Base-by-base conservation (phyloP, 106 monocot species). In the Iris macrosiphon region DNA sequence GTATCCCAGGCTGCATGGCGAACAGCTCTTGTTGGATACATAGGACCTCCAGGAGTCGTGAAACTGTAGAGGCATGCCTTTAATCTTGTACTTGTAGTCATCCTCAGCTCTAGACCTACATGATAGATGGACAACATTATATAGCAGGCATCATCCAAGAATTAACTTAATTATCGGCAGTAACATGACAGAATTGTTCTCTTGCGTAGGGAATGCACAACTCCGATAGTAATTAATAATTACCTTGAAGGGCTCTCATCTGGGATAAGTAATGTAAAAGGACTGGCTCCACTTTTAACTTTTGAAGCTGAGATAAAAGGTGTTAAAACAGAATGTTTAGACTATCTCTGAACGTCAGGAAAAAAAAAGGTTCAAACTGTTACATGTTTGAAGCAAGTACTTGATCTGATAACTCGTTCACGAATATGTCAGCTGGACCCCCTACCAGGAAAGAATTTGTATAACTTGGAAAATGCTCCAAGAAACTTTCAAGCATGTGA, bases 61-160 rank as follows among this genome's bases (percentile, higher is more conserved):
- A 98, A 98, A 45, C 98, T 98, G 64, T 91, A 91, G 10, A 98
- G 80, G 56, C 98, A 91, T 12, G 98, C 83, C 48, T 87, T 91
- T 58, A 98, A 31, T 45, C 98, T 71, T 1, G 80, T 98, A 52
- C 78, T 91, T 54, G 91, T 98, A n/a, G 83, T 76, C 91, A 98
- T 84, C 75, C 91, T 79, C 53, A 98, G 40, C 61, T 91, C 98
- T 45, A 80, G 64, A 31, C 98, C 98, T 91, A 51, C 5, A 60
- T 19, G 1, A 60, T 0, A 17, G 15, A 43, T 16, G 35, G 15
- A 3, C 11, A 6, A 23, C 20, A 15, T 13, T 31, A 35, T 32
- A 59, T 6, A 25, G 34, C 34, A 35, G 10, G 34, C n/a, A 35
- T 6, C 34, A 35, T 35, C 34, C 34, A 6, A 4, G 10, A 35